Evolutionary conservation across 1,284 basidiomycete species (phyloP).

Genomic region (Ceratobasidium sp.): DNA sequence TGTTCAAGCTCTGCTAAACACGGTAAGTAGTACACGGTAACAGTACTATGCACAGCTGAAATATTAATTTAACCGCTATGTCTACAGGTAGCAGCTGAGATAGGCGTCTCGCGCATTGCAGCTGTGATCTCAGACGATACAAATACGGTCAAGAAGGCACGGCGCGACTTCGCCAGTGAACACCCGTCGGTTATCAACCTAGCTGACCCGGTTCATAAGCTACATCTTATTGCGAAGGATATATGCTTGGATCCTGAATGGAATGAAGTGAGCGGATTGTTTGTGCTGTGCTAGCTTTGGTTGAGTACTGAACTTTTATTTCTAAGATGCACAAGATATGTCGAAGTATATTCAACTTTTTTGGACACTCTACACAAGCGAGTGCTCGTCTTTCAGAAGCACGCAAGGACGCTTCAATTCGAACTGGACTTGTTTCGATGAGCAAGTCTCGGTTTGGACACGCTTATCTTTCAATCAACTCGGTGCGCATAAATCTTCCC

Average conservation of each 20-base stretch:
- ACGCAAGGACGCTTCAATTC: background rate
- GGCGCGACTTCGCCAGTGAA: background rate
- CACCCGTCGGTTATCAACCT: conserved; percentile 5
- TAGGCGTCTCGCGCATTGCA: background rate
- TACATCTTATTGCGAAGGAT: background rate
- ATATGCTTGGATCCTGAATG: background rate
- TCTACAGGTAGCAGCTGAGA: background rate
- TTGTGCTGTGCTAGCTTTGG: too few relatives aligned
- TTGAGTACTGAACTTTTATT: too few relatives aligned
- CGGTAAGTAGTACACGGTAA: conserved; percentile 28
- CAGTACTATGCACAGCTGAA: too few relatives aligned
- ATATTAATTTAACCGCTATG: background rate
- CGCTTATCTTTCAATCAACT: background rate
- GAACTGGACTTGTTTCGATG: background rate
- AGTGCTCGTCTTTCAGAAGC: background rate
- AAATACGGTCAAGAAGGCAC: conserved; percentile 20
- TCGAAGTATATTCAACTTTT: background rate
- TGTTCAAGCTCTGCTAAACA: background rate
- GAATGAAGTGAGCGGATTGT: background rate
- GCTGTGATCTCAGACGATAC: conserved; percentile 16
- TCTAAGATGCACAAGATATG: background rate
- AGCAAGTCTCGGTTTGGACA: background rate
- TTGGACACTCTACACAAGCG: background rate
- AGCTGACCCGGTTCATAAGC: conserved; percentile 2
- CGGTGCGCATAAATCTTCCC: background rate